phyloP scores from a whole-genome alignment of 1,284 basidiomycete genomes.

The Laetiporus sulphureus region DNA sequence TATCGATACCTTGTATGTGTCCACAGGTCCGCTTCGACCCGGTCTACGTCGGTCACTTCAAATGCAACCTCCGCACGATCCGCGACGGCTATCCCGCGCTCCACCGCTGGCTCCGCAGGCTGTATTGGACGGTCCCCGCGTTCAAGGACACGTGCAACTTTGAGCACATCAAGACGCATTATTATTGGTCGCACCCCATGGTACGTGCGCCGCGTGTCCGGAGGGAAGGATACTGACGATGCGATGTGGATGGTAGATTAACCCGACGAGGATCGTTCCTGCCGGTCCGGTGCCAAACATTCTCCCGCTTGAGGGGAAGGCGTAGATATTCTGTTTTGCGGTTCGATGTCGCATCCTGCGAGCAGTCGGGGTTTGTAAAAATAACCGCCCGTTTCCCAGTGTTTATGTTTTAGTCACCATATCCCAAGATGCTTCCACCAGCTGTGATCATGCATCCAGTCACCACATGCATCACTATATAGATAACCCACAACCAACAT shows the following conservation, averaged over 20 bases:
- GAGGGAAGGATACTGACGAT: no score
- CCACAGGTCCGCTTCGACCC: slow-evolving; percentile 62
- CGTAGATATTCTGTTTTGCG: neutral
- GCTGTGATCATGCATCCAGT: no score
- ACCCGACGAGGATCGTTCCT: slow-evolving; percentile 63
- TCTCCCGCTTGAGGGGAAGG: slow-evolving; percentile 41
- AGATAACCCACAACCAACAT: no score
- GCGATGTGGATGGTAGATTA: slow-evolving; percentile 30
- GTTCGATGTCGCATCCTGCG: no score
- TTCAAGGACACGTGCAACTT: slow-evolving; percentile 90
- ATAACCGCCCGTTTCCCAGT: no score
- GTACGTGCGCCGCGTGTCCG: no score
- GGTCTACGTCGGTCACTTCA: slow-evolving; percentile 90
- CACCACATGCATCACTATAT: no score
- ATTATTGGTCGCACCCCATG: slow-evolving; percentile 66
- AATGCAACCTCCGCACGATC: slow-evolving; percentile 83
- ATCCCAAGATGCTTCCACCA: no score
- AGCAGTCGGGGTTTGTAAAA: no score
- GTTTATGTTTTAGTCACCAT: no score
- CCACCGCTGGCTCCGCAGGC: slow-evolving; percentile 76
- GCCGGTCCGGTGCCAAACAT: slow-evolving; percentile 69
- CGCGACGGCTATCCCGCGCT: slow-evolving; percentile 77
- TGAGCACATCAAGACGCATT: slow-evolving; percentile 82
- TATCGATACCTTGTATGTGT: no score
- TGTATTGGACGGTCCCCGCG: slow-evolving; percentile 88